Evolutionary conservation across 2,329 filamentous ascomycete genomes (phyloP), one percentile per base, ranked within the genome.

Genomic region (Trichoderma sp.): DNA sequence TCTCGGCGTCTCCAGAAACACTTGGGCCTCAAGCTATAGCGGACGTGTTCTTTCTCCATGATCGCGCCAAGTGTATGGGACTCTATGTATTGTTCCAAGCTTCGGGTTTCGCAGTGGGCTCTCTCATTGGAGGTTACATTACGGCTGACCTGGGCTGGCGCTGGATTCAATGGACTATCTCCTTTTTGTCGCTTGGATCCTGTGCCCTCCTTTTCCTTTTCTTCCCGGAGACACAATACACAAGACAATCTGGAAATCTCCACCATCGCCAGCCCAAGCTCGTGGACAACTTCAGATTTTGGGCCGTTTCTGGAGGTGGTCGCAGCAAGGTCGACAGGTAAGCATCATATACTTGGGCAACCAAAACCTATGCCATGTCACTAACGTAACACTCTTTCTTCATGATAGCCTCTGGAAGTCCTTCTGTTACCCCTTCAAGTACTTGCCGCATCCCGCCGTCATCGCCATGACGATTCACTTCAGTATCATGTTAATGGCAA

Each of bases 191-290:
- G 1, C 63, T 66, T 11, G 63, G 63, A 6, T 21, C 63, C 6
- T 66, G 43, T 14, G 43, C 11, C 3, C 63, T 66, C 26, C 63
- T 66, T 26, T 66, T 66, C 28, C 28, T 66, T 24, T 66, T 66
- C 21, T 66, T 66, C 18, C 63, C 63, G 18, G 63, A 66, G 63
- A 66, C 63, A 26, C 63, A 66, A 6, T 66, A 66, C 28, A 66
- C 63, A n/a, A 66, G 63, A 34, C 63, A 66, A 8, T 66, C 63
- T 4, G 63, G 63, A 7, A 66, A 18, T 24, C 43, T 66, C 5
- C 63, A 66, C 6, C 63, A 56, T 14, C 63, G 63, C 26, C 63
- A 66, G 14, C 63, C 26, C 26, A 66, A 51, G 43, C 28, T 66
- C 43, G 0, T 34, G 7, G 63, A 66, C 3, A 66, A 66, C 28